Percentiles rank a stretch among this genome's conserved stretches.
phyloP scores from a whole-genome alignment of 2,329 filamentous ascomycete genomes.

The Colletotrichum camelliae region DNA sequence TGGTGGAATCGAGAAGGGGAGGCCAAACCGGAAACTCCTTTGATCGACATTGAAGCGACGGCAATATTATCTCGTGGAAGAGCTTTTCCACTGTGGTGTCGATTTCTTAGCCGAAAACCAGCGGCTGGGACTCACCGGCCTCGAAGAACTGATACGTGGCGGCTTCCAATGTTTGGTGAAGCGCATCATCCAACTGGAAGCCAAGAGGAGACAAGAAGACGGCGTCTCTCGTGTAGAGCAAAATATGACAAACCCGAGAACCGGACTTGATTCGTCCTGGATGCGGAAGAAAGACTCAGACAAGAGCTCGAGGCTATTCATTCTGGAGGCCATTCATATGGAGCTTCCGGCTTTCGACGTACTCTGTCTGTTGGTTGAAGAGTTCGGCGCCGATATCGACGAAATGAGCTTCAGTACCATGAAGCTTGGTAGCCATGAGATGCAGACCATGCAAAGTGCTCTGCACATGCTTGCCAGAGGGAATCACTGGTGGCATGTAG shows the following conservation, averaged over 20 bases:
- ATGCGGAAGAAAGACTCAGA: not conserved
- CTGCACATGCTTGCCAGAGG: not conserved
- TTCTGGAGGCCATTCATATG: constrained; percentile 31
- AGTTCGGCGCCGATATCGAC: constrained; percentile 36
- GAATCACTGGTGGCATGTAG: constrained; percentile 18
- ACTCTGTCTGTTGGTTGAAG: constrained; percentile 37
- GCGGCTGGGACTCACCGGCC: not conserved
- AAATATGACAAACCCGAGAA: not conserved
- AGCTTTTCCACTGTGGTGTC: constrained; percentile 14
- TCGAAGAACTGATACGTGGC: constrained; percentile 10
- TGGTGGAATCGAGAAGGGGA: not conserved
- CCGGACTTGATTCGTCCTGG: not conserved
- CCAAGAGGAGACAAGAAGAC: not conserved
- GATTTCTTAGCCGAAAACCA: constrained; percentile 4
- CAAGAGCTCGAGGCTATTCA: constrained; percentile 12
- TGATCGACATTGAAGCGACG: constrained; percentile 2
- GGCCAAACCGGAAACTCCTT: not conserved
- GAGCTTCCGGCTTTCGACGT: constrained; percentile 39
- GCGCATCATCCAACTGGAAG: constrained; percentile 18
- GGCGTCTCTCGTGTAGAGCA: not conserved
- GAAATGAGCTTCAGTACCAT: not conserved
- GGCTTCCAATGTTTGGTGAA: constrained; percentile 26
- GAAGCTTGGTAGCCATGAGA: not conserved
- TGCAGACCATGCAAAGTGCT: not conserved
- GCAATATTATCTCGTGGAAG: constrained; percentile 27